Percentiles rank a stretch among this genome's conserved stretches.
phyloP scores from a whole-genome alignment of 129 eudicot genomes.

The Tanacetum coccineum region DNA sequence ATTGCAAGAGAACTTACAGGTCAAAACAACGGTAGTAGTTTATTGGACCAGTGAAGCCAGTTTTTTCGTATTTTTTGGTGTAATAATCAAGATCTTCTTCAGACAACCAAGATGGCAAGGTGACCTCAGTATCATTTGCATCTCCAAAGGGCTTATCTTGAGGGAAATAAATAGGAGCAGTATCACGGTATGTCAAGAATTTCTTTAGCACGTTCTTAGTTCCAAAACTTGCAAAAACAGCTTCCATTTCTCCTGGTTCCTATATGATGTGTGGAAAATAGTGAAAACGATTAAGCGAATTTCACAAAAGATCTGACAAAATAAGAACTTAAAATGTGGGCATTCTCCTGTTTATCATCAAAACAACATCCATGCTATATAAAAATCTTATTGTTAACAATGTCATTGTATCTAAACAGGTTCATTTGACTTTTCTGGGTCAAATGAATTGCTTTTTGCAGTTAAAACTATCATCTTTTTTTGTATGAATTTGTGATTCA shows the following conservation, averaged over 20 bases:
- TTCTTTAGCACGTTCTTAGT: constrained; percentile 37
- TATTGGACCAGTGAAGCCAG: constrained; percentile 69
- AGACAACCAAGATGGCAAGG: constrained; percentile 59
- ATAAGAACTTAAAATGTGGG: not conserved
- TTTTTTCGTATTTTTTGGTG: constrained; percentile 41
- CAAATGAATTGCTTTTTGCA: not conserved
- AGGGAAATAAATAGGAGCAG: constrained; percentile 49
- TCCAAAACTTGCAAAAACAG: constrained; percentile 49
- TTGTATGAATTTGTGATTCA: no score
- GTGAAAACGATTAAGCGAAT: no score
- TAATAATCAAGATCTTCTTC: constrained; percentile 61
- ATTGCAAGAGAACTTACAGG: constrained; percentile 37
- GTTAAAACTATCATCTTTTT: not conserved
- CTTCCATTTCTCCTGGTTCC: constrained; percentile 75
- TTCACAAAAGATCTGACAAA: not conserved
- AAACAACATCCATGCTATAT: not conserved
- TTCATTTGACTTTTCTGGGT: not conserved
- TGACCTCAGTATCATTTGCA: constrained; percentile 20
- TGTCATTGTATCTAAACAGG: not conserved
- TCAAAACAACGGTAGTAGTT: constrained; percentile 73
- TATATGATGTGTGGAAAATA: no score
- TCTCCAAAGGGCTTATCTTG: constrained; percentile 48
- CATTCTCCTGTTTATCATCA: not conserved
- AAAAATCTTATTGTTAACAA: not conserved
- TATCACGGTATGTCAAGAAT: constrained; percentile 37